Percentiles rank a stretch among this genome's conserved stretches.
phyloP scores from a whole-genome alignment of 164 flowering plant species.

The Liriodendron chinense region DNA sequence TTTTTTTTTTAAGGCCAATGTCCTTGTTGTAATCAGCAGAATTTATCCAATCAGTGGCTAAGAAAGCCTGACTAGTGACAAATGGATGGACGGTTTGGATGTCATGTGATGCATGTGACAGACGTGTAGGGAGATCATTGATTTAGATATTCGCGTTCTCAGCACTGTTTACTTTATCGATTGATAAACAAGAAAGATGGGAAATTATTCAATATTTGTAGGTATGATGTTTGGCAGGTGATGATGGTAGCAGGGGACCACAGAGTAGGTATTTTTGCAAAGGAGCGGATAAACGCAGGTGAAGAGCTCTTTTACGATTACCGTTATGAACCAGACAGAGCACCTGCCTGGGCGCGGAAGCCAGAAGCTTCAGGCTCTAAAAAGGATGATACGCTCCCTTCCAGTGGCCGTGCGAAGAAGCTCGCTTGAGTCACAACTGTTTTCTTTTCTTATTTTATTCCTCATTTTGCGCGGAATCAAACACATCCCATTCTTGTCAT shows the following conservation, averaged over 20 bases:
- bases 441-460: too few species aligned
- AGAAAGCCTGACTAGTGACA: too few species aligned
- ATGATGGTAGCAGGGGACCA: slow-evolving; percentile 99
- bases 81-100: too few species aligned
- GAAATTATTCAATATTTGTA: too few species aligned
- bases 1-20: too few species aligned
- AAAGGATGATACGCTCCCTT: slow-evolving; percentile 65
- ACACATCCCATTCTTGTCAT: neutral
- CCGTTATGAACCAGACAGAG: slow-evolving; percentile 92
- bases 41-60: too few species aligned
- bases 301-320: slow-evolving; percentile 98
- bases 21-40: too few species aligned
- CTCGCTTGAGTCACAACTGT: slow-evolving; percentile 47
- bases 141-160: too few species aligned
- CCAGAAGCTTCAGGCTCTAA: slow-evolving; percentile 77
- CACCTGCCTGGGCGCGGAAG: slow-evolving; percentile 99
- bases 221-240: slow-evolving; percentile 49
- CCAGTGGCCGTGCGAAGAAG: slow-evolving; percentile 90
- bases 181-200: too few species aligned
- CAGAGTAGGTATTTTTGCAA: slow-evolving; percentile 97
- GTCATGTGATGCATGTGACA: too few species aligned
- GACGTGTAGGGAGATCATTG: too few species aligned
- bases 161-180: too few species aligned
- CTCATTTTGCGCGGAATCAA: neutral
- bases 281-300: slow-evolving; percentile 81